Conservation (phyloP, 768 basidiomycete genomes). For the Sarcodon sp. region DNA sequence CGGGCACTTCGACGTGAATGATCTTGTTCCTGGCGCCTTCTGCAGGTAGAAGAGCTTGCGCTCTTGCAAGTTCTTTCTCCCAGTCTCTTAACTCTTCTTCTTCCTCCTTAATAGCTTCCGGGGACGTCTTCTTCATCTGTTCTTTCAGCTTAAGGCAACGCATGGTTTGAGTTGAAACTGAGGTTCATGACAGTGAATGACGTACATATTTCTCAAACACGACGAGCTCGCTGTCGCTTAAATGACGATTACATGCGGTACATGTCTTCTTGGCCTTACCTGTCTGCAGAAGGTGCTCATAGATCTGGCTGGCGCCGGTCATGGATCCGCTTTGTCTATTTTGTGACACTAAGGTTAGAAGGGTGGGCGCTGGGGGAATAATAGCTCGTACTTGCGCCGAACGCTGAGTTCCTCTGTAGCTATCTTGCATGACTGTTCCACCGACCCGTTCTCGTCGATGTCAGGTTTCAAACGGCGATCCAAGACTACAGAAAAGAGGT, state of each 20-base stretch:
- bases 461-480: constrained; percentile 33
- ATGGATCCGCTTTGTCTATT: constrained; percentile 13
- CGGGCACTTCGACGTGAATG: constrained; percentile 49
- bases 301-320: constrained; percentile 32
- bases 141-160: constrained; percentile 41
- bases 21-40: constrained; percentile 44
- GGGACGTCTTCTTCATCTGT: constrained; percentile 42
- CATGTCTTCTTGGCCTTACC: constrained; percentile 62
- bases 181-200: constrained; percentile 12
- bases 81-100: constrained; percentile 42
- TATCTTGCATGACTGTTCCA: constrained; percentile 37
- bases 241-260: constrained; percentile 58
- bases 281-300: constrained; percentile 35
- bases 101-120: constrained; percentile 29
- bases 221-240: constrained; percentile 39
- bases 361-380: neutral
- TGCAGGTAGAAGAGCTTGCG: constrained; percentile 48
- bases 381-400: constrained; percentile 27
- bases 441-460: constrained; percentile 22
- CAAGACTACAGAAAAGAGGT: constrained; percentile 20
- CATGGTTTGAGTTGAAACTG: neutral
- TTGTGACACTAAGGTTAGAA: neutral
- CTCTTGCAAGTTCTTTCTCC: constrained; percentile 38
- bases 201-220: constrained; percentile 57
- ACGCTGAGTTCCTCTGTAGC: constrained; percentile 29